Base-by-base conservation (phyloP, 1,284 basidiomycete genomes). In the Amylostereum areolatum region DNA sequence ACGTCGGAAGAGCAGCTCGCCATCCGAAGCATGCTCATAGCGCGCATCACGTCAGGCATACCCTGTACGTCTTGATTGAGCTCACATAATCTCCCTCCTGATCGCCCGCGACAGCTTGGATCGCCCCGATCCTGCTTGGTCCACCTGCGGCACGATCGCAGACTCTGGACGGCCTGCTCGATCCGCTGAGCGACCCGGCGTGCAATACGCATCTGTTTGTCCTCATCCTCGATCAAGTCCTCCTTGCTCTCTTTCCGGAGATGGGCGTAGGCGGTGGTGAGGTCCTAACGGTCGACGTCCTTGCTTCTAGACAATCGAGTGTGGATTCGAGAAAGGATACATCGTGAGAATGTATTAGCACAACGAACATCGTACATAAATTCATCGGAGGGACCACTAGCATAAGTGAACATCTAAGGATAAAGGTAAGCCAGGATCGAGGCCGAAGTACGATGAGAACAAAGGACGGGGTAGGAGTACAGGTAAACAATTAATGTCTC, bases 131-230 rank as follows among this genome's bases (percentile, higher is more conserved):
- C 18, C 46, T 81, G 12, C 66, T 84, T 5, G 80, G 82, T 0
- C 64, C 75, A 29, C 68, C 71, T 0, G 63, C 59, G 18, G 59
- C 57, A n/a, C 61, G 60, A n/a, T 49, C 49, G 8, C 56, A 63
- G 37, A 79, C 80, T 2, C 55, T 85, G 28, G 66, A 68, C 2
- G 68, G 65, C 0, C 72, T 78, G 0, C 64, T 91, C 5, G 81
- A 80, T 5, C 80, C 80, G 4, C 66, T 91, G 29, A 70, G 72
- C 28, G 76, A 75, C 31, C 62, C 66, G 40, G 68, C 70, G 51
- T 87, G 85, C 60, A 91, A 91, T 57, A 69, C 74, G 4, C 87
- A 88, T 53, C 70, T 91, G 1, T 62, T 78, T 2, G 65, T 90
- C 43, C 68, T 85, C 50, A 50, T 90, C 3, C 58, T 90, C 28